Evolutionary conservation across 768 basidiomycete species (phyloP).

Genomic region (Dacryopinax primogenitus): DNA sequence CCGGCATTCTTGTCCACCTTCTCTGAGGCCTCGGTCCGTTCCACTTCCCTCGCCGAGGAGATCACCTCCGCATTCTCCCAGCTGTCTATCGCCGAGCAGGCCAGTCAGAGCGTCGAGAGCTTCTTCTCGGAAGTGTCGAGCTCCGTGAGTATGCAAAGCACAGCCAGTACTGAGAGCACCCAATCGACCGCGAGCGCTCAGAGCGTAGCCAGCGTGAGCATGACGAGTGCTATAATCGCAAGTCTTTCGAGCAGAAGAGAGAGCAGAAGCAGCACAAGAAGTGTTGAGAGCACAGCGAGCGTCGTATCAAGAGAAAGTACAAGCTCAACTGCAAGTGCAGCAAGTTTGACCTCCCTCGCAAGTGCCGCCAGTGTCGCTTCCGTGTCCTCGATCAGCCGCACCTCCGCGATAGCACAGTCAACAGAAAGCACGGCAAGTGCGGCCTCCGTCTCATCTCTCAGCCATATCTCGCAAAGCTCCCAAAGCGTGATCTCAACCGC

Average conservation of each 20-base stretch:
- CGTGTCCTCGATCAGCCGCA: neutral
- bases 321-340: neutral
- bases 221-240: neutral
- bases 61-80: neutral
- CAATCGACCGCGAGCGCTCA: slow-evolving; percentile 1
- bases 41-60: slow-evolving; percentile 5
- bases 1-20: neutral
- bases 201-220: neutral
- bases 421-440: neutral
- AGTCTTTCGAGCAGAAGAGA: neutral
- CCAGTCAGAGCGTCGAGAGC: neutral
- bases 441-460: neutral
- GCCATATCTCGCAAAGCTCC: neutral
- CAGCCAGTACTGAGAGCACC: neutral
- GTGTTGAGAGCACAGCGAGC: neutral
- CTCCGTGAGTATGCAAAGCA: neutral
- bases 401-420: neutral
- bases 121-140: neutral
- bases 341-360: neutral
- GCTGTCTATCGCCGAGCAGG: neutral
- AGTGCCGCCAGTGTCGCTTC: neutral
- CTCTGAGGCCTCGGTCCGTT: neutral
- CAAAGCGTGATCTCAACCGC: neutral
- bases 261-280: slow-evolving; percentile 6
- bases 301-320: neutral